These are phyloP conservation scores for Epichloe festucae DNA, from an alignment of 2,329 filamentous ascomycete genomes.

Conservation along the genomic window DNA sequence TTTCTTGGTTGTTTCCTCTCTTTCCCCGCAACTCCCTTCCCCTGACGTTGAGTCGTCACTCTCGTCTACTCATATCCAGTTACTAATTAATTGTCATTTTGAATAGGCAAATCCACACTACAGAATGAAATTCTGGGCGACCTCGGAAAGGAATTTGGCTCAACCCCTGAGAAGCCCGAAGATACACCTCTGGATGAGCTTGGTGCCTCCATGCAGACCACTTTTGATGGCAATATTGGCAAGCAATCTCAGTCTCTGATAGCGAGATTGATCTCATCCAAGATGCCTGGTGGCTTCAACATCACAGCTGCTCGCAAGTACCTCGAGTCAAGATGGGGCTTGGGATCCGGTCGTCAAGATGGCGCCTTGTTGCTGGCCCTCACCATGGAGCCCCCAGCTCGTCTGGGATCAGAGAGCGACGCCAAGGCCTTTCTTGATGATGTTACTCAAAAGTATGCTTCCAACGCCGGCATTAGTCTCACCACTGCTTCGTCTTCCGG, in stretches of 20 bases:
- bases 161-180: slow-evolving; percentile 95
- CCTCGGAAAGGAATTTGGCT: slow-evolving; percentile 94
- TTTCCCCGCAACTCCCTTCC: neutral
- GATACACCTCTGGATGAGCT: slow-evolving; percentile 94
- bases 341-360: slow-evolving; percentile 78
- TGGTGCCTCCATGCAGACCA: slow-evolving; percentile 88
- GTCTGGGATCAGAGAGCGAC: slow-evolving; percentile 79
- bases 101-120: slow-evolving; percentile 83
- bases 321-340: slow-evolving; percentile 83
- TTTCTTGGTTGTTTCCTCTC: neutral
- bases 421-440: slow-evolving; percentile 88
- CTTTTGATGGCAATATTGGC: slow-evolving; percentile 96
- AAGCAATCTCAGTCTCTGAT: slow-evolving; percentile 92
- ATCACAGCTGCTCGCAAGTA: slow-evolving; percentile 94
- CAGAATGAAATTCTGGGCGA: slow-evolving; percentile 98
- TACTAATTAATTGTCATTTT: slow-evolving; percentile 5
- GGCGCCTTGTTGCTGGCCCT: slow-evolving; percentile 77
- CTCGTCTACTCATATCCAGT: neutral
- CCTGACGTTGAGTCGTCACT: no score
- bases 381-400: slow-evolving; percentile 82
- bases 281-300: slow-evolving; percentile 99
- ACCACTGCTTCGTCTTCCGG: slow-evolving; percentile 65
- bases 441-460: slow-evolving; percentile 78
- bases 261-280: slow-evolving; percentile 89
- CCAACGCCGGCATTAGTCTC: slow-evolving; percentile 69